Evolutionary conservation across 169 alveolate genomes (phyloP).

Genomic region (Eimeria necatrix): DNA sequence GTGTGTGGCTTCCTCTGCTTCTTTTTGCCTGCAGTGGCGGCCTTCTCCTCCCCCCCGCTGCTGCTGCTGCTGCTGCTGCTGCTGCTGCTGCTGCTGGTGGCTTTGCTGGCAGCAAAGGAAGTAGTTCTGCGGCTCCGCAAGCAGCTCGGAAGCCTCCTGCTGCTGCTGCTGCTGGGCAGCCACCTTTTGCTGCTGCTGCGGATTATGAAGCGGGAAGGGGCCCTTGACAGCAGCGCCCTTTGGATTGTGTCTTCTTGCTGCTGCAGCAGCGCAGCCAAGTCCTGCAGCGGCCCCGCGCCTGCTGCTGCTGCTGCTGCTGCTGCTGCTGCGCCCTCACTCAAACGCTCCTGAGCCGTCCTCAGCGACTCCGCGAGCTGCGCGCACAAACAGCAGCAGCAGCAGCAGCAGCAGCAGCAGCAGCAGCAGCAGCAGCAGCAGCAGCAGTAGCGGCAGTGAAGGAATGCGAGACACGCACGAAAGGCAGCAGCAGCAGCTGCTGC

Average conservation of each 20-base stretch:
- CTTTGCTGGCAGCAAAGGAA: neutral
- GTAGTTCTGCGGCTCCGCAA: neutral
- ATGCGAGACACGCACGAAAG: no score
- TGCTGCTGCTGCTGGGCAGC: neutral
- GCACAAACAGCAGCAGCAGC: neutral
- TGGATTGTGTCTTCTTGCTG: constrained; percentile 5
- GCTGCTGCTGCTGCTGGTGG: neutral
- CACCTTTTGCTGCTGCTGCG: neutral
- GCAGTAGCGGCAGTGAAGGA: no score
- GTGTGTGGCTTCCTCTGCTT: neutral
- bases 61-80: constrained; percentile 12
- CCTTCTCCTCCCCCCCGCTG: neutral
- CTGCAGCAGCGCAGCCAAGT: neutral
- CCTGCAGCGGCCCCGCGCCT: neutral
- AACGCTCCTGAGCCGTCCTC: neutral
- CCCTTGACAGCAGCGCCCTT: neutral
- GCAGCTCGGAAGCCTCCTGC: neutral
- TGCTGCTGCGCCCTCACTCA: no score
- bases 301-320: no score
- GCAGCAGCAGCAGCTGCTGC: no score
- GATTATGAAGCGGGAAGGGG: constrained; percentile 7
- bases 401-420: neutral
- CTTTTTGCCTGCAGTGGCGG: neutral
- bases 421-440: no score
- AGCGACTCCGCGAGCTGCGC: constrained; percentile 15